Evolutionary conservation across 148 eudicot species (phyloP).

Genomic region (Linanthus parryae): DNA sequence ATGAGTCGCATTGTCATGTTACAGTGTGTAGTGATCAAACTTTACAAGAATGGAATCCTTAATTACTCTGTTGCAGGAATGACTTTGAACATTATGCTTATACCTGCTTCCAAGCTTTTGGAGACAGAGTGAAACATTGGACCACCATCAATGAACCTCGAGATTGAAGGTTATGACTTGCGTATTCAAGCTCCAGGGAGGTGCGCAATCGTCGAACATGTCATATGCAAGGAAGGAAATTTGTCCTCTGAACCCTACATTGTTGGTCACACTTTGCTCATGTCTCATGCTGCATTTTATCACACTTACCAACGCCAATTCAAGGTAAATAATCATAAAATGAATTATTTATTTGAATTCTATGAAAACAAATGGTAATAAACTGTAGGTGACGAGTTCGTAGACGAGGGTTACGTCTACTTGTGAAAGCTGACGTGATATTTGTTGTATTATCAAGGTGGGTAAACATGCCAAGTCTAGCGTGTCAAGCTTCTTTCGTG

Average conservation of each 20-base stretch:
- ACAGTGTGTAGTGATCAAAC: not conserved
- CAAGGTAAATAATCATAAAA: too few relatives aligned
- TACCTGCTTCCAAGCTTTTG: conserved; percentile 82
- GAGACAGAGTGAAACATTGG: conserved; percentile 93
- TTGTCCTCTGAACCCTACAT: conserved; percentile 77
- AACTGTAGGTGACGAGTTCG: too few relatives aligned
- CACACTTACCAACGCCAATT: conserved; percentile 51
- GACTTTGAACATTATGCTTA: conserved; percentile 73
- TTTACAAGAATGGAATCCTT: not conserved
- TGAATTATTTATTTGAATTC: too few relatives aligned
- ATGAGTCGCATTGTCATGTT: not conserved
- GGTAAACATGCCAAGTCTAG: too few relatives aligned
- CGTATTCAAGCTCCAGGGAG: conserved; percentile 97
- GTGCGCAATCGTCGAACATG: conserved; percentile 75
- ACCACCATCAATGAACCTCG: conserved; percentile 97
- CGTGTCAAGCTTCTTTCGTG: too few relatives aligned
- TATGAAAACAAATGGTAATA: too few relatives aligned
- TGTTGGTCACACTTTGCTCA: conserved; percentile 82
- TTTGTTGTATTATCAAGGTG: too few relatives aligned
- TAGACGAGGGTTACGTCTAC: too few relatives aligned
- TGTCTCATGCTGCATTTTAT: conserved; percentile 77
- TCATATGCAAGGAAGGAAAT: conserved; percentile 64
- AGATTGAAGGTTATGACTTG: conserved; percentile 67
- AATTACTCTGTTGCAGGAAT: conserved; percentile 30
- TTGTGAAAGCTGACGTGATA: too few relatives aligned